Conservation (phyloP, 495 filamentous ascomycete species). For the Xylaria venustula region DNA sequence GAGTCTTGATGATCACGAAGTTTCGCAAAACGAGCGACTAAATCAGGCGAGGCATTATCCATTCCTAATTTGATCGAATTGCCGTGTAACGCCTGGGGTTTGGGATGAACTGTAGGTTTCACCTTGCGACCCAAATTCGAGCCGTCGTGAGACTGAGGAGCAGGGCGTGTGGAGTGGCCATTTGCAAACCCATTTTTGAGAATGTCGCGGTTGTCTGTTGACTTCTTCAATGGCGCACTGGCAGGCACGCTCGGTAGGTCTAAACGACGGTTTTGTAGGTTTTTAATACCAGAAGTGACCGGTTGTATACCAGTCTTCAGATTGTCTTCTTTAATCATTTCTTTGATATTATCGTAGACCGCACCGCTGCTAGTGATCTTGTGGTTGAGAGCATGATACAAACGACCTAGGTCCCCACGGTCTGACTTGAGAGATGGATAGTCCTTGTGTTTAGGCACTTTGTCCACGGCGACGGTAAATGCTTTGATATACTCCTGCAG, state of each 20-base stretch:
- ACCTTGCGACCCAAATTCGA: constrained; percentile 11
- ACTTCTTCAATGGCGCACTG: neutral
- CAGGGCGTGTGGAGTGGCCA: neutral
- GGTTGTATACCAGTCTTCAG: constrained; percentile 49
- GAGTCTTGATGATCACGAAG: constrained; percentile 40
- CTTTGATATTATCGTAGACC: constrained; percentile 59
- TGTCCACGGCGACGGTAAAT: constrained; percentile 69
- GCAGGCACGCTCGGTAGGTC: constrained; percentile 8
- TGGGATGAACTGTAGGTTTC: constrained; percentile 60
- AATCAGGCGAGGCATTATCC: constrained; percentile 35
- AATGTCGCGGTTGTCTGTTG: constrained; percentile 6
- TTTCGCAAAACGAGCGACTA: constrained; percentile 58
- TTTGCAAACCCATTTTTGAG: neutral
- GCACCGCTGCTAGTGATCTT: constrained; percentile 41
- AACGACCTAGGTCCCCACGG: constrained; percentile 43
- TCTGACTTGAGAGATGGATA: constrained; percentile 52
- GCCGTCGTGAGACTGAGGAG: neutral
- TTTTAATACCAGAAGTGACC: constrained; percentile 8
- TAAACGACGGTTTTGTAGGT: neutral
- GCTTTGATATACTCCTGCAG: constrained; percentile 74
- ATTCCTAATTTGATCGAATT: constrained; percentile 39
- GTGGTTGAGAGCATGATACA: constrained; percentile 49
- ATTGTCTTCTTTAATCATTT: constrained; percentile 69
- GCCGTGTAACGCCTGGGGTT: constrained; percentile 61
- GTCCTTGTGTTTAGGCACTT: constrained; percentile 71